A percentile compares a stretch with the other conserved stretches of the same genome.
Evolutionary conservation across 2,329 filamentous ascomycete genomes (phyloP).

Genomic region (Tolypocladium cylindrosporum): DNA sequence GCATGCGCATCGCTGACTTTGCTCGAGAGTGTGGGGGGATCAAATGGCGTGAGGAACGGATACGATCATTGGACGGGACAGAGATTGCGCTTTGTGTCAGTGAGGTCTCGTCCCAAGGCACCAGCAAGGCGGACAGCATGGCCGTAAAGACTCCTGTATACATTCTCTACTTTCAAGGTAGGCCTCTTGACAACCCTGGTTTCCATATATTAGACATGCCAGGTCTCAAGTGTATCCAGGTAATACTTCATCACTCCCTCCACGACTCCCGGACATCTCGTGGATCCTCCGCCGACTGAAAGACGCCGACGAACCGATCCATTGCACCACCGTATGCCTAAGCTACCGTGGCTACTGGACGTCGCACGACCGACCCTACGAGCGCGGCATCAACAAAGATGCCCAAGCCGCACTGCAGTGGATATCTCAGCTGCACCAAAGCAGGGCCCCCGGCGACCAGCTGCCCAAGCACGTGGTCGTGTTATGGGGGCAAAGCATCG

Average conservation of each 20-base stretch:
- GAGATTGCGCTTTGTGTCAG: constrained; percentile 51
- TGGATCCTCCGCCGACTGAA: constrained; percentile 36
- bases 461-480: constrained; percentile 33
- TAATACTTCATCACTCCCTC: constrained; percentile 49
- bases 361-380: constrained; percentile 60
- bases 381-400: constrained; percentile 60
- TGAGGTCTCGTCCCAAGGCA: constrained; percentile 17
- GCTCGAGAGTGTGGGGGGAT: constrained; percentile 47
- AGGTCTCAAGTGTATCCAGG: constrained; percentile 25
- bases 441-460: constrained; percentile 7
- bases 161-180: constrained; percentile 48
- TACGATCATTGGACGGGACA: constrained; percentile 54
- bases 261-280: constrained; percentile 46
- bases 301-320: constrained; percentile 21
- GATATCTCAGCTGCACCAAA: constrained; percentile 36
- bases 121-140: background rate
- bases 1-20: constrained; percentile 58
- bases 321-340: constrained; percentile 42
- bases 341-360: constrained; percentile 71
- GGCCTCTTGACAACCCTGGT: constrained; percentile 8
- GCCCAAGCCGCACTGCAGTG: constrained; percentile 54
- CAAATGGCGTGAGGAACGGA: constrained; percentile 55
- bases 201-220: background rate
- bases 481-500: constrained; percentile 72
- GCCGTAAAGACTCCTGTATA: constrained; percentile 30